Base-by-base conservation (phyloP, 441 rosid species). In the Corymbia calophylla region DNA sequence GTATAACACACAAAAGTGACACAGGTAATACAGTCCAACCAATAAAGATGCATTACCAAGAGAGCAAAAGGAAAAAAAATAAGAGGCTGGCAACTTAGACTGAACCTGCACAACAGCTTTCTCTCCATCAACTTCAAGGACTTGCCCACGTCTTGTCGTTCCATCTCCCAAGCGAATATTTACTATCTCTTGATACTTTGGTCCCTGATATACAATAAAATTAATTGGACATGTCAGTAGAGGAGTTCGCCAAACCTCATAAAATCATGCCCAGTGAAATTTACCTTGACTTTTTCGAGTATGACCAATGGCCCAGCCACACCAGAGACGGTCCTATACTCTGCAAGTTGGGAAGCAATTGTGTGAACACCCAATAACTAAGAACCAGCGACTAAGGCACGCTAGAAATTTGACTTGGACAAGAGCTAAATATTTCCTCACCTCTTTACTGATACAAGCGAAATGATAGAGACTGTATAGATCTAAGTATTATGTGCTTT, bases 41-140 rank as follows among this genome's bases (percentile, higher is more conserved):
- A 39, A 39, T 29, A 21, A 73, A 39, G 17, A 39, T 73, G 84
- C 51, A 39, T 49, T 39, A 73, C 6, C 51, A 2, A 73, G 84
- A 39, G n/a, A 73, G n/a, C 5, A 21, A 39, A 73, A 12, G 23
- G 48, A 11, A 73, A 54, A 68, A 70, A 88, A 5, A 49, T 39
- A 39, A 54, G 66, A 77, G 39, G 49, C 39, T 35, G 18, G 64
- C 48, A 73, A 73, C 17, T 73, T 88, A 70, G 86, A 39, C 21
- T 51, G 88, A 91, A 94, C 95, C 95, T 94, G 95, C 87, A 94
- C 95, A 73, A 94, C 93, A 32, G 95, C 95, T 93, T 91, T 94
- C 91, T 94, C 94, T 18, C 95, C 95, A 91, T 91, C 90, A 87
- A 91, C 92, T 91, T 91, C 92, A 60, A 91, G 81, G 80, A 91